Percentiles rank a stretch among this genome's conserved stretches.
phyloP scores from a whole-genome alignment of 2,329 filamentous ascomycete species.

The Immersiporthe knoxdaviesiana region DNA sequence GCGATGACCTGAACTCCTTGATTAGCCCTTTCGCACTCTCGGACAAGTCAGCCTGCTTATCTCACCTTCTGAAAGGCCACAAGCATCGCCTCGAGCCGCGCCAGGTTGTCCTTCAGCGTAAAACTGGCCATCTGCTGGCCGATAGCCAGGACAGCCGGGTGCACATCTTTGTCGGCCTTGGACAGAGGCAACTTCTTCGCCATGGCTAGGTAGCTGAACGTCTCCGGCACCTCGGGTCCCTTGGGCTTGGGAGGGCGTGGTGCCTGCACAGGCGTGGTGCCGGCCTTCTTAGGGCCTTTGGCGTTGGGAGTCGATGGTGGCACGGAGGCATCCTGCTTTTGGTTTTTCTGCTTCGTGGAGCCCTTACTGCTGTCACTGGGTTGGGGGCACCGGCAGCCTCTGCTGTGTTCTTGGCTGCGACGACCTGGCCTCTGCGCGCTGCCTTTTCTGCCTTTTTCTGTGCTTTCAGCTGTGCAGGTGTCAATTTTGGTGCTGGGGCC shows the following conservation, averaged over 20 bases:
- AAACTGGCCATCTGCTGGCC: slow-evolving; percentile 92
- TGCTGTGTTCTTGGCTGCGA: slow-evolving; percentile 53
- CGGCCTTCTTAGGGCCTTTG: slow-evolving; percentile 35
- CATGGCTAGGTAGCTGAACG: slow-evolving; percentile 82
- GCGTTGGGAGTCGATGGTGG: slow-evolving; percentile 34
- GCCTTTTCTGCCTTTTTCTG: slow-evolving; percentile 90
- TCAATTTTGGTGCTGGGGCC: slow-evolving; percentile 59
- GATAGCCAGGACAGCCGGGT: slow-evolving; percentile 81
- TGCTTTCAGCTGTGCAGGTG: slow-evolving; percentile 83
- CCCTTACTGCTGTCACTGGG: slow-evolving; percentile 49
- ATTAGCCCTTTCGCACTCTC: slow-evolving; percentile 22
- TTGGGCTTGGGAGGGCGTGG: slow-evolving; percentile 50
- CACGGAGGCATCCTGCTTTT: slow-evolving; percentile 49
- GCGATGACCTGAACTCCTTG: slow-evolving; percentile 71
- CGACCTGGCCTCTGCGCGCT: slow-evolving; percentile 76
- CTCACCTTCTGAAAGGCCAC: slow-evolving; percentile 83
- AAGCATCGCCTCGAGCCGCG: slow-evolving; percentile 83
- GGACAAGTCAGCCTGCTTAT: background rate
- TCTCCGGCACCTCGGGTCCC: slow-evolving; percentile 67
- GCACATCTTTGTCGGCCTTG: slow-evolving; percentile 74
- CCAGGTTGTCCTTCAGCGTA: slow-evolving; percentile 84
- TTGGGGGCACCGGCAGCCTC: slow-evolving; percentile 43
- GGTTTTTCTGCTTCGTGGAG: slow-evolving; percentile 44
- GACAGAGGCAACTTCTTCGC: slow-evolving; percentile 58
- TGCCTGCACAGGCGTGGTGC: slow-evolving; percentile 28